Evolutionary conservation across 2,329 filamentous ascomycete species (phyloP).

Genomic region (Venturia nashicola): DNA sequence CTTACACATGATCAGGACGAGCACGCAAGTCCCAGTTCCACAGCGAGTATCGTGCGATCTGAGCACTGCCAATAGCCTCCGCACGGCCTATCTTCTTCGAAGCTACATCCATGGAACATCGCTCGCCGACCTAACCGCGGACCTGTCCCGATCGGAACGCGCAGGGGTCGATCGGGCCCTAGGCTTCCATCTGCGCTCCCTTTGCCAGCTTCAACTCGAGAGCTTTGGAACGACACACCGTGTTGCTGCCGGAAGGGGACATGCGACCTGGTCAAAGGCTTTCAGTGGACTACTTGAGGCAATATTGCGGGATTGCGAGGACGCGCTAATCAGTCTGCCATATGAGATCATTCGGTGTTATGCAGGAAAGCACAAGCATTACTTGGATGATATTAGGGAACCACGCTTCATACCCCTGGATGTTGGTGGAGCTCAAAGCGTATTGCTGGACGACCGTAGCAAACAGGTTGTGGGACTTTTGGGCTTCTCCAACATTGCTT

Average conservation of each 20-base stretch:
- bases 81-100: slow-evolving; percentile 23
- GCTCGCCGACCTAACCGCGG: slow-evolving; percentile 19
- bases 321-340: slow-evolving; percentile 44
- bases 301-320: slow-evolving; percentile 44
- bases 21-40: slow-evolving; percentile 25
- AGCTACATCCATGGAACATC: slow-evolving; percentile 21
- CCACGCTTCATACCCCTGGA: slow-evolving; percentile 40
- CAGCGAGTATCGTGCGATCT: slow-evolving; percentile 26
- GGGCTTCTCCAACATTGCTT: slow-evolving; percentile 41
- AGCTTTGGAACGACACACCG: slow-evolving; percentile 39
- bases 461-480: slow-evolving; percentile 38
- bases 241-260: slow-evolving; percentile 33
- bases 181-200: slow-evolving; percentile 27
- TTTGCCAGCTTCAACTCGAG: slow-evolving; percentile 33
- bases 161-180: slow-evolving; percentile 27
- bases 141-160: slow-evolving; percentile 24
- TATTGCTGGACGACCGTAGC: slow-evolving; percentile 37
- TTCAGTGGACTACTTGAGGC: slow-evolving; percentile 41
- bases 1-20: slow-evolving; percentile 25
- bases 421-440: slow-evolving; percentile 35
- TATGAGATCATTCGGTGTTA: slow-evolving; percentile 42
- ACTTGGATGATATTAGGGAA: slow-evolving; percentile 37
- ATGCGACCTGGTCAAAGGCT: slow-evolving; percentile 39
- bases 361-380: slow-evolving; percentile 29
- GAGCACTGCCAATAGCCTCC: slow-evolving; percentile 9